A percentile compares a stretch with the other conserved stretches of the same genome.
These are phyloP conservation scores for Saturnispora dispora DNA, from an alignment of 805 yeast species.

Conservation along the genomic window DNA sequence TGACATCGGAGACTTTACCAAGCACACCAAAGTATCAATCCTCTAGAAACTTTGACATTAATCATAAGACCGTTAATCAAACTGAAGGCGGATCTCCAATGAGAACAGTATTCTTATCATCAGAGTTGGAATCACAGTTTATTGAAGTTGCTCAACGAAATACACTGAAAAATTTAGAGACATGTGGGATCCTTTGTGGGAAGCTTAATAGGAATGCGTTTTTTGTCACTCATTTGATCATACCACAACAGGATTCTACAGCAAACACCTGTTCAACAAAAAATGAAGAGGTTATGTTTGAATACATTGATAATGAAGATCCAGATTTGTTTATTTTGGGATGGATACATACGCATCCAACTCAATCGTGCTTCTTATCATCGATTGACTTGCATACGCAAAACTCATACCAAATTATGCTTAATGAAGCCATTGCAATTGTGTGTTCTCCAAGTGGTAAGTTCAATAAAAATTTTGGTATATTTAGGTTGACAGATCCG, in stretches of 20 bases:
- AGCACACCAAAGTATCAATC: not conserved
- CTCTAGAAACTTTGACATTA: conserved; percentile 10
- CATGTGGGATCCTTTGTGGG: conserved; percentile 62
- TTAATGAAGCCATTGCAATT: conserved; percentile 59
- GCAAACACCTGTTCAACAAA: conserved; percentile 53
- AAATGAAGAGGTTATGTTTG: conserved; percentile 50
- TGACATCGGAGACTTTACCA: not conserved
- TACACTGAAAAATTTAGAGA: conserved; percentile 44
- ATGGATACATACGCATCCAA: conserved; percentile 71
- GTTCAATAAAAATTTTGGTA: conserved; percentile 39
- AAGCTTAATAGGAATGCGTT: conserved; percentile 52
- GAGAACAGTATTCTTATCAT: conserved; percentile 44
- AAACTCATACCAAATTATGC: conserved; percentile 58
- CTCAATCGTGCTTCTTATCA: conserved; percentile 61
- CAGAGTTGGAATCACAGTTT: conserved; percentile 34
- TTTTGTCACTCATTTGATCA: conserved; percentile 50
- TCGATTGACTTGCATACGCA: conserved; percentile 64
- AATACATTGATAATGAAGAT: conserved; percentile 44
- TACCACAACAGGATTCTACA: conserved; percentile 57
- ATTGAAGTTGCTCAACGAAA: conserved; percentile 39
- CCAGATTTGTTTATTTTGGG: conserved; percentile 47
- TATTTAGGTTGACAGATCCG: conserved; percentile 56
- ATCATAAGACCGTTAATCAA: conserved; percentile 32
- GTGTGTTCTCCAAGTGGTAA: conserved; percentile 49
- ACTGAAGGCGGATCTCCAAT: conserved; percentile 53